These are phyloP conservation scores for Phytophthora megakarya DNA, from an alignment of 352 stramenopile genomes.

Conservation along the genomic window DNA sequence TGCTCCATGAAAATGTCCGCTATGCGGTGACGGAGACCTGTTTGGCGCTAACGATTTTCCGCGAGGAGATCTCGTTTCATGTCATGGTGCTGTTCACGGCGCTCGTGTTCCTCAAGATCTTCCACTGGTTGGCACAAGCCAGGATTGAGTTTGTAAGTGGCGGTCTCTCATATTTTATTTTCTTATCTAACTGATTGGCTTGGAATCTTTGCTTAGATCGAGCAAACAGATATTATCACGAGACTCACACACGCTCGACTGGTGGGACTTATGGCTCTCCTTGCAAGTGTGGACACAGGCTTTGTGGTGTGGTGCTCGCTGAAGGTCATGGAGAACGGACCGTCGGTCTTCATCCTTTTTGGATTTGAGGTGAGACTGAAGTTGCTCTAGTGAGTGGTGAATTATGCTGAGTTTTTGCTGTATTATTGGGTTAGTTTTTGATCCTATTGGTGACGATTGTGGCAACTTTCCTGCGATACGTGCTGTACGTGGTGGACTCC, in stretches of 20 bases:
- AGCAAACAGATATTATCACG: constrained; percentile 86
- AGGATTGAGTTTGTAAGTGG: constrained; percentile 85
- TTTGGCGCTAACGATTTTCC: constrained; percentile 99
- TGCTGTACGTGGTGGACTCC: constrained; percentile 94
- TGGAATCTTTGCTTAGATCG: constrained; percentile 54
- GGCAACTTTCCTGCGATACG: constrained; percentile 87
- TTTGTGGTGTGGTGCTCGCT: constrained; percentile 91
- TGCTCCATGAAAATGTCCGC: constrained; percentile 95
- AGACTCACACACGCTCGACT: constrained; percentile 85
- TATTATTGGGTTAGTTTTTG: constrained; percentile 67
- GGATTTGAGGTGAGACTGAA: constrained; percentile 89
- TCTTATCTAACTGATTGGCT: neutral
- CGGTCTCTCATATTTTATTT: constrained; percentile 12
- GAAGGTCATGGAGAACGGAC: constrained; percentile 80
- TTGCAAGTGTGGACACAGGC: constrained; percentile 85
- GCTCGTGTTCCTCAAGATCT: constrained; percentile 96
- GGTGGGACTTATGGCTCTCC: constrained; percentile 86
- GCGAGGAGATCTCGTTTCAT: constrained; percentile 95
- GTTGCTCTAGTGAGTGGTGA: neutral
- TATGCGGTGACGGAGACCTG: constrained; percentile 99
- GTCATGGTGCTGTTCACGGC: constrained; percentile 95
- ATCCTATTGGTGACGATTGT: constrained; percentile 95
- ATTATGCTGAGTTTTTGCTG: constrained; percentile 8
- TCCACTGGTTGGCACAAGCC: constrained; percentile 92
- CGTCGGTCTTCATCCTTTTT: constrained; percentile 95